These are phyloP conservation scores for Rhizophagus clarus DNA, from an alignment of 192 early-diverging fungal species.

Conservation along the genomic window DNA sequence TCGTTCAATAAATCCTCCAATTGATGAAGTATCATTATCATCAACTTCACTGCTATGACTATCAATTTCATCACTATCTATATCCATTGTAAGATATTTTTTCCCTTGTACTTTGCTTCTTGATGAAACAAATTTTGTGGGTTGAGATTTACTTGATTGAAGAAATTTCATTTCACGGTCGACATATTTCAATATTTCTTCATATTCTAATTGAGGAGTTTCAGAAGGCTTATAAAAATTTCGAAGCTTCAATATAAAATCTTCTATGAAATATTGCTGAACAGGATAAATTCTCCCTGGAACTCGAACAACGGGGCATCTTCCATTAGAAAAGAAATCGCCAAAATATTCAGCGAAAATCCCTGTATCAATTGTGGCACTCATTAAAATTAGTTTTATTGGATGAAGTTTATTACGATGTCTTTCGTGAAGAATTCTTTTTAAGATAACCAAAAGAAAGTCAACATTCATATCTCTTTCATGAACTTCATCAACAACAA, in stretches of 20 bases:
- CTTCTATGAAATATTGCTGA: constrained; percentile 60
- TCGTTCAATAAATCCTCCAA: background rate
- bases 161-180: constrained; percentile 46
- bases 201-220: constrained; percentile 34
- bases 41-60: constrained; percentile 41
- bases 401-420: constrained; percentile 39
- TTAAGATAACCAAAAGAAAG: constrained; percentile 47
- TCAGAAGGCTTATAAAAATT: constrained; percentile 32
- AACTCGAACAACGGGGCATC: constrained; percentile 59
- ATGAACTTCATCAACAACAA: constrained; percentile 57
- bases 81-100: constrained; percentile 6
- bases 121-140: background rate
- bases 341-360: constrained; percentile 54
- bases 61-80: constrained; percentile 22
- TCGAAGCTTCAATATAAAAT: constrained; percentile 41
- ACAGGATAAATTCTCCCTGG: constrained; percentile 66
- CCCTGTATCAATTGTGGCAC: constrained; percentile 54
- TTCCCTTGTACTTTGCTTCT: background rate
- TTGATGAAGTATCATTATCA: constrained; percentile 31
- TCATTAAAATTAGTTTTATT: constrained; percentile 56
- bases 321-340: constrained; percentile 42
- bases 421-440: constrained; percentile 52
- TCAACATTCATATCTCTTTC: constrained; percentile 54
- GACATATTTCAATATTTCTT: constrained; percentile 44
- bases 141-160: constrained; percentile 33